A percentile compares a stretch with the other conserved stretches of the same genome.
Conservation (phyloP, 129 eudicot species). For the Flaveria bidentis region DNA sequence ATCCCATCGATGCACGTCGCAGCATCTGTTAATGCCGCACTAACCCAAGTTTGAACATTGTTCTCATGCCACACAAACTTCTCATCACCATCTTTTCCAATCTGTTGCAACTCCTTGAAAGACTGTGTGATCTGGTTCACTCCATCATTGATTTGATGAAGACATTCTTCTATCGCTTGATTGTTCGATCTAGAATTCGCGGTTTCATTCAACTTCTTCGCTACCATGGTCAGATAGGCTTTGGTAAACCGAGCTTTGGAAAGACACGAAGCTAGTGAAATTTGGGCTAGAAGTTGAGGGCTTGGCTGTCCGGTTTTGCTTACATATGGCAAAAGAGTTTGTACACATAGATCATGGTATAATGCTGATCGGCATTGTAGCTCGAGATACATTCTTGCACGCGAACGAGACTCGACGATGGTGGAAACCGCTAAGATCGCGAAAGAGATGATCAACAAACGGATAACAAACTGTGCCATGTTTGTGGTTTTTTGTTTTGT, state of each 20-base stretch:
- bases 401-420: slow-evolving; percentile 41
- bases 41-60: slow-evolving; percentile 51
- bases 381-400: slow-evolving; percentile 50
- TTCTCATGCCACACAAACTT: slow-evolving; percentile 27
- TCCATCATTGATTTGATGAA: slow-evolving; percentile 49
- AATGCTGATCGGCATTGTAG: slow-evolving; percentile 46
- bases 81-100: slow-evolving; percentile 31
- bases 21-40: slow-evolving; percentile 68
- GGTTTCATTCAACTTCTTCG: slow-evolving; percentile 31
- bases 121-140: slow-evolving; percentile 56
- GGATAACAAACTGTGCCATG: slow-evolving; percentile 34
- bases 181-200: slow-evolving; percentile 30
- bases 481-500: slow-evolving; percentile 7
- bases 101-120: slow-evolving; percentile 44
- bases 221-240: slow-evolving; percentile 32
- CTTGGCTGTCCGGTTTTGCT: slow-evolving; percentile 29
- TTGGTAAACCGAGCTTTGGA: slow-evolving; percentile 47
- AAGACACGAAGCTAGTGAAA: slow-evolving; percentile 48
- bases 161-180: slow-evolving; percentile 47
- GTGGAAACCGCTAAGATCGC: slow-evolving; percentile 34
- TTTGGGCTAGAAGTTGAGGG: slow-evolving; percentile 50
- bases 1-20: slow-evolving; percentile 52
- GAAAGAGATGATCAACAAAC: slow-evolving; percentile 27
- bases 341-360: slow-evolving; percentile 47
- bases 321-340: slow-evolving; percentile 37